A percentile compares a stretch with the other conserved stretches of the same genome.
phyloP scores from a whole-genome alignment of 805 yeast species.

The Aciculoconidium aculeatum region DNA sequence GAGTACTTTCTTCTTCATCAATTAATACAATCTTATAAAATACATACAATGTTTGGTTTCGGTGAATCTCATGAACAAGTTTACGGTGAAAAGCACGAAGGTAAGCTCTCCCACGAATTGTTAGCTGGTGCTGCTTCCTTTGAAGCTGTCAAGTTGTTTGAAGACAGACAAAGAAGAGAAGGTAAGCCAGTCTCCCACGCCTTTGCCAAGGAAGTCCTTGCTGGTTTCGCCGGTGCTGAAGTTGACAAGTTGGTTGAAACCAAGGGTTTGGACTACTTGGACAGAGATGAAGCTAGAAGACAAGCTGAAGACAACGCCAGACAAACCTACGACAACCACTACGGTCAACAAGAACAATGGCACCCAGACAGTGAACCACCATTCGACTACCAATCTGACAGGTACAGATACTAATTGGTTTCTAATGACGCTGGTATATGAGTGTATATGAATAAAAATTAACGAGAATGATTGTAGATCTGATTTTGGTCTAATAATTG shows the following conservation, averaged over 20 bases:
- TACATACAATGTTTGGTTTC: slow-evolving; percentile 19
- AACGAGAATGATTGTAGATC: background rate
- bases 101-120: slow-evolving; percentile 25
- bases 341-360: slow-evolving; percentile 23
- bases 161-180: slow-evolving; percentile 26
- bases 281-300: slow-evolving; percentile 17
- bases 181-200: slow-evolving; percentile 27
- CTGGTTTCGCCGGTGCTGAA: slow-evolving; percentile 27
- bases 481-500: too few relatives aligned
- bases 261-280: slow-evolving; percentile 28
- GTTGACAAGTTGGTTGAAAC: slow-evolving; percentile 30
- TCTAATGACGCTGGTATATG: too few relatives aligned
- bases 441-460: background rate
- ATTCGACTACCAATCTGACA: slow-evolving; percentile 20
- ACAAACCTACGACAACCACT: slow-evolving; percentile 21
- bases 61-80: slow-evolving; percentile 23
- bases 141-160: slow-evolving; percentile 25
- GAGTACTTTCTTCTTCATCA: background rate
- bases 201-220: slow-evolving; percentile 24
- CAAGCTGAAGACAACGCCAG: slow-evolving; percentile 19
- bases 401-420: slow-evolving; percentile 17
- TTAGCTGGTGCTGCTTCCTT: slow-evolving; percentile 30
- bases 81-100: slow-evolving; percentile 25
- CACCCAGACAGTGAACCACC: slow-evolving; percentile 22
- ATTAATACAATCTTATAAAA: background rate